Evolutionary conservation across 2,329 filamentous ascomycete genomes (phyloP).

Genomic region (Coniochaeta prunicola): DNA sequence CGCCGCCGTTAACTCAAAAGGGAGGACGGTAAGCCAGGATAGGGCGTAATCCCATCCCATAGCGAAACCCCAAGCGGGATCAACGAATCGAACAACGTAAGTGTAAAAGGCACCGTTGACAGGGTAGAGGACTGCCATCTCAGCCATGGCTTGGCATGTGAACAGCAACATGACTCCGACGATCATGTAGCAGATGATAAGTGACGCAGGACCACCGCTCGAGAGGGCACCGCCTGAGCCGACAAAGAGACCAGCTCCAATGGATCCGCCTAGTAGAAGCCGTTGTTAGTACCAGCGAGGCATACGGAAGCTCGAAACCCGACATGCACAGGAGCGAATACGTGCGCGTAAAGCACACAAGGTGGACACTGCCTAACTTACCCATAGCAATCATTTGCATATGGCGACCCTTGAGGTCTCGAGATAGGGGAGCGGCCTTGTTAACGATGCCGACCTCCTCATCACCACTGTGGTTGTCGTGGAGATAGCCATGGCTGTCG

Average conservation of each 20-base stretch:
- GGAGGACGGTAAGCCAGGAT: constrained; percentile 40
- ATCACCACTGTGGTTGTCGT: constrained; percentile 16
- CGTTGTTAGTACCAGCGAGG: background rate
- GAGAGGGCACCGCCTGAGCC: constrained; percentile 54
- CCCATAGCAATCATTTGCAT: constrained; percentile 42
- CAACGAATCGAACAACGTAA: constrained; percentile 54
- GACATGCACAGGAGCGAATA: background rate
- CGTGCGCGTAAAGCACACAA: background rate
- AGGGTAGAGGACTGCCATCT: constrained; percentile 52
- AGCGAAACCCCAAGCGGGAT: constrained; percentile 50
- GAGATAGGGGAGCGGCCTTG: constrained; percentile 24
- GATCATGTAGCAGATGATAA: constrained; percentile 44
- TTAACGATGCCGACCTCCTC: constrained; percentile 28
- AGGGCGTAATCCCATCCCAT: constrained; percentile 47
- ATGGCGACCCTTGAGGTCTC: constrained; percentile 29
- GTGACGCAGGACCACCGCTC: constrained; percentile 49
- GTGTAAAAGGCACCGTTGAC: constrained; percentile 56
- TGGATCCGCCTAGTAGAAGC: constrained; percentile 28
- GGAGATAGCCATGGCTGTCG: background rate
- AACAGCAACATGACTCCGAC: constrained; percentile 52
- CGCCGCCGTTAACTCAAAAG: constrained; percentile 48
- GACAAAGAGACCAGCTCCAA: constrained; percentile 59
- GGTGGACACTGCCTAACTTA: constrained; percentile 13
- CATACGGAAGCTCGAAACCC: background rate
- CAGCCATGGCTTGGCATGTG: constrained; percentile 52